Conservation (phyloP, 108 stramenopile genomes). For the Skeletonema menzelii region DNA sequence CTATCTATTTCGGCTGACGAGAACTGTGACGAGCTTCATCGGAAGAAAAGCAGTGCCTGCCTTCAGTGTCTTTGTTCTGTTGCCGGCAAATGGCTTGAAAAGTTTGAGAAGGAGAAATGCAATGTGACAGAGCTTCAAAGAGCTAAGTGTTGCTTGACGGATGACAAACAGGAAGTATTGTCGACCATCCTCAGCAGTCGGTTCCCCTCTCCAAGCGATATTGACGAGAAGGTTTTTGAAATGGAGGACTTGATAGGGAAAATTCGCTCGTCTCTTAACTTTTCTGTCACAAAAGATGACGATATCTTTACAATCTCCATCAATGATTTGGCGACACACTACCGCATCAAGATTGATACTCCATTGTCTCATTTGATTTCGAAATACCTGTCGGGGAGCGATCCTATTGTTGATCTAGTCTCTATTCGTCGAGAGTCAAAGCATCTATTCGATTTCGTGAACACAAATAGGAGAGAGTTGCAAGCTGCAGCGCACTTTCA, state of each 20-base stretch:
- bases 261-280: neutral
- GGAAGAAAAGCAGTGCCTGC: neutral
- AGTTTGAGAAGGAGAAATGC: constrained; percentile 1
- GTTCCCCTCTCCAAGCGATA: neutral
- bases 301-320: neutral
- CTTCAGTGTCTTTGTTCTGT: neutral
- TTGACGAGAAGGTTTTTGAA: neutral
- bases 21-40: neutral
- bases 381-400: neutral
- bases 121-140: neutral
- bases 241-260: neutral
- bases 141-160: neutral
- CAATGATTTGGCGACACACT: constrained; percentile 1
- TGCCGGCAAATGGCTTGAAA: neutral
- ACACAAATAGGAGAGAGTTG: neutral
- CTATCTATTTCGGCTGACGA: neutral
- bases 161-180: neutral
- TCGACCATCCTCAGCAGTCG: neutral
- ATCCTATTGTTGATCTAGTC: neutral
- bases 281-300: neutral
- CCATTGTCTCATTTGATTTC: neutral
- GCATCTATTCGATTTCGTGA: neutral
- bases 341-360: constrained; percentile 11
- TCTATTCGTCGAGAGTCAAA: neutral
- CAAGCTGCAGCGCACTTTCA: constrained; percentile 11